phyloP scores from a whole-genome alignment of 2,329 filamentous ascomycete species.

The Diaporthe ampelina region DNA sequence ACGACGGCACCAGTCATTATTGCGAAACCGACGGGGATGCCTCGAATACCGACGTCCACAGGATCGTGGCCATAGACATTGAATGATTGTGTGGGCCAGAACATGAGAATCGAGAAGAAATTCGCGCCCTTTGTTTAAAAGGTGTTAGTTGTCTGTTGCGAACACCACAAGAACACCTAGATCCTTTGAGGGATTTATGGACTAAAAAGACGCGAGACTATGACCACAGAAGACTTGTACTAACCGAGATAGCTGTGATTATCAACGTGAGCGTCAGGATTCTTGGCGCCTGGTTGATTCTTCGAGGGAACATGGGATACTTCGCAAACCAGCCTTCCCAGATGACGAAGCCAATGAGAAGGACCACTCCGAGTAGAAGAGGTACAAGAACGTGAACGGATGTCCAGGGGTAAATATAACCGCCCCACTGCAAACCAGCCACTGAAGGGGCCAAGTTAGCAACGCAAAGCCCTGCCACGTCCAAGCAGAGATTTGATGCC shows the following conservation, averaged over 20 bases:
- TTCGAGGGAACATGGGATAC: slow-evolving; percentile 59
- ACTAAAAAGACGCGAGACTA: not conserved
- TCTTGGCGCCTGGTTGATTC: slow-evolving; percentile 58
- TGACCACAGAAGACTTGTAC: not conserved
- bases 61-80: slow-evolving; percentile 77
- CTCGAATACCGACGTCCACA: slow-evolving; percentile 73
- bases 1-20: slow-evolving; percentile 74
- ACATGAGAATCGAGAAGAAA: slow-evolving; percentile 68
- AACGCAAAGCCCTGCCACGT: too few species aligned
- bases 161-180: not conserved
- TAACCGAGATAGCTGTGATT: slow-evolving; percentile 67
- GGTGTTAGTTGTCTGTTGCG: not conserved
- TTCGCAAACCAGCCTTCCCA: slow-evolving; percentile 55
- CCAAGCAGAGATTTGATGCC: not conserved
- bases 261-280: slow-evolving; percentile 66
- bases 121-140: slow-evolving; percentile 59
- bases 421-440: slow-evolving; percentile 59
- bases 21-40: slow-evolving; percentile 74
- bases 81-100: slow-evolving; percentile 76
- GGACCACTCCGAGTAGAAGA: slow-evolving; percentile 55
- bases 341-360: slow-evolving; percentile 53
- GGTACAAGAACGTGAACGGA: slow-evolving; percentile 55
- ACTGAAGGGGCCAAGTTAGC: slow-evolving; percentile 47
- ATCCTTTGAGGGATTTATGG: not conserved
- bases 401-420: slow-evolving; percentile 55